Evolutionary conservation across 306 rosid genomes (phyloP).

Genomic region (Carpinus fangiana): DNA sequence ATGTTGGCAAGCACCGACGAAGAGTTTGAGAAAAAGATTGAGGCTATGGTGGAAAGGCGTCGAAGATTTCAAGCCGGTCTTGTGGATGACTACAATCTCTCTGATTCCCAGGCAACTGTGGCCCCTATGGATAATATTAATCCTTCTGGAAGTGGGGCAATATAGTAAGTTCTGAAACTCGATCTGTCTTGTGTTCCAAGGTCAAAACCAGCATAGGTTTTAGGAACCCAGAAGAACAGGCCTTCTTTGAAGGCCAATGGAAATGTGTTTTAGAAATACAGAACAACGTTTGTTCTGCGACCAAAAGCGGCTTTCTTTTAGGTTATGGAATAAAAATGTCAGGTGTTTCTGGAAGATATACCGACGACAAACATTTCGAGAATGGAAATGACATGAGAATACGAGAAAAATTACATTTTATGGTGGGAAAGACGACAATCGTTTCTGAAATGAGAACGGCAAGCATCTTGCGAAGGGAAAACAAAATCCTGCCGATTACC

Average conservation of each 20-base stretch:
- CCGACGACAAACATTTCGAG: not conserved
- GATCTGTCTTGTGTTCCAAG: not conserved
- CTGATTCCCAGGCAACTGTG: constrained; percentile 15
- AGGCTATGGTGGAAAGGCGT: constrained; percentile 50
- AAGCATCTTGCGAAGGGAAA: not conserved
- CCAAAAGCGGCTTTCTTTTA: not conserved
- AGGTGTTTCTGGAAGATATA: not conserved
- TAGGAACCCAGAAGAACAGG: not conserved
- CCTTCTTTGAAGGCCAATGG: not conserved
- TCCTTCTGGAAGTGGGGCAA: constrained; percentile 3
- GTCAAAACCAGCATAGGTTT: not conserved
- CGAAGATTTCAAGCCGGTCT: constrained; percentile 49
- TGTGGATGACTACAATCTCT: constrained; percentile 29
- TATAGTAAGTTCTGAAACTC: constrained; percentile 9
- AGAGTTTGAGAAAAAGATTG: constrained; percentile 71
- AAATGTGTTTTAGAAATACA: constrained; percentile 1
- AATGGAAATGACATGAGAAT: not conserved
- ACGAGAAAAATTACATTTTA: not conserved
- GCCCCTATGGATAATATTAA: constrained; percentile 21
- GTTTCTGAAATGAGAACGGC: not conserved
- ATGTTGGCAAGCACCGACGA: constrained; percentile 77
- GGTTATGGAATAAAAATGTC: not conserved
- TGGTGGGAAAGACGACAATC: not conserved
- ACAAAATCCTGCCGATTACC: not conserved
- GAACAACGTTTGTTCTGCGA: not conserved